Evolutionary conservation across 257 asterid genomes (phyloP), one percentile per base, ranked within the genome.

Genomic region (Primulina tabacum): DNA sequence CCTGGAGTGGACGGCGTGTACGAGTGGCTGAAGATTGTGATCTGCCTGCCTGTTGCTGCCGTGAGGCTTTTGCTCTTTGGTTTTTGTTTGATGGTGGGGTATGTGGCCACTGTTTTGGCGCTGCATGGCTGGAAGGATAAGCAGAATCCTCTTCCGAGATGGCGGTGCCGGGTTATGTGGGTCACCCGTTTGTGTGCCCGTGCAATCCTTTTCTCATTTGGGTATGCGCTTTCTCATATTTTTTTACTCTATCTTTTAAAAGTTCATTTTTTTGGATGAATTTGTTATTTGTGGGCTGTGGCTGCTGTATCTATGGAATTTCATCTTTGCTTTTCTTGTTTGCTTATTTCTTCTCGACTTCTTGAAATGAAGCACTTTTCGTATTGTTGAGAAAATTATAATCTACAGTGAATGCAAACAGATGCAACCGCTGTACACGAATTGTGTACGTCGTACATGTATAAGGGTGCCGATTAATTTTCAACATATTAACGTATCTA

Each of bases 151-250:
- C 82, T 89, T 95, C 98, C 99, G 18, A 85, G 59, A 73, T 91
- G 97, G 97, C 83, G 98, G 71, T 82, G 82, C 38, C 73, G 96
- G 69, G 63, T 91, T 70, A 94, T 91, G 99, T 85, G 93, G 90
- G 70, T 91, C 56, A 94, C 99, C 72, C 95, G 98, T 2, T 16
- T 91, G 8, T 79, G 88, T 47, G 69, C 96, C 37, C 88, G 99
- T 34, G 84, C 83, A 21, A 91, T 94, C 76, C 92, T 94, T 59
- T 94, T 94, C 85, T 76, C 92, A 4, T 94, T 94, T 50, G 99
- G 99, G 99, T 94, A 84, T 33, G 56, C 62, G 6, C 16, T 47
- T 16, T 47, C 7, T 17, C 21, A 47, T 24, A 24, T 76, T 71
- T n/a, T 21, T 67, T 53, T 26, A 7, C 34, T 35, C 69, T 43